phyloP scores from a whole-genome alignment of 2,329 filamentous ascomycete genomes.

The Ophiostoma ulmi region DNA sequence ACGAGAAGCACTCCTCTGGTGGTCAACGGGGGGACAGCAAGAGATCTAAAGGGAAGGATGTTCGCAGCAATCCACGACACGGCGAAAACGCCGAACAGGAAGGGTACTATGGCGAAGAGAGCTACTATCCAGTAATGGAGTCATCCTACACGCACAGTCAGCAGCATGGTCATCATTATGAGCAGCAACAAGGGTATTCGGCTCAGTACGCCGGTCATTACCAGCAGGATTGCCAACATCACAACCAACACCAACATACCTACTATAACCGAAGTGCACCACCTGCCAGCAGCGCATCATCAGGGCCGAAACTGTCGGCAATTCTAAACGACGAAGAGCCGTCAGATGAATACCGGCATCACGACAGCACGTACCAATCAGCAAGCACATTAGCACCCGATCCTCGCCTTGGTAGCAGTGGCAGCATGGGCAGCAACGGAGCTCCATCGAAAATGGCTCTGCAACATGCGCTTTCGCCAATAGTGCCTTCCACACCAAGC shows the following conservation, averaged over 20 bases:
- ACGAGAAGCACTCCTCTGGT: neutral
- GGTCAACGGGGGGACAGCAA: neutral
- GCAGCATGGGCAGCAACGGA: neutral
- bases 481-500: neutral
- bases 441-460: conserved; percentile 7
- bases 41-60: conserved; percentile 2
- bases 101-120: neutral
- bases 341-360: neutral
- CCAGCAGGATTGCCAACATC: neutral
- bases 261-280: neutral
- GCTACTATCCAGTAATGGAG: conserved; percentile 3
- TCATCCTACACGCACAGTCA: neutral
- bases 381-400: neutral
- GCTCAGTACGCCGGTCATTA: neutral
- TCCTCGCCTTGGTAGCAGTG: neutral
- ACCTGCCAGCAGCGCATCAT: conserved; percentile 1
- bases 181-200: neutral
- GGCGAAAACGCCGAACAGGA: neutral
- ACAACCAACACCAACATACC: neutral
- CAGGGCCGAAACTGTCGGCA: conserved; percentile 17
- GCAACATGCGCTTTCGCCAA: conserved; percentile 10
- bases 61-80: neutral
- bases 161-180: neutral
- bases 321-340: conserved; percentile 20
- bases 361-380: neutral